These are phyloP conservation scores for Petunia axillaris DNA, from an alignment of 257 asterid genomes.

Conservation along the genomic window DNA sequence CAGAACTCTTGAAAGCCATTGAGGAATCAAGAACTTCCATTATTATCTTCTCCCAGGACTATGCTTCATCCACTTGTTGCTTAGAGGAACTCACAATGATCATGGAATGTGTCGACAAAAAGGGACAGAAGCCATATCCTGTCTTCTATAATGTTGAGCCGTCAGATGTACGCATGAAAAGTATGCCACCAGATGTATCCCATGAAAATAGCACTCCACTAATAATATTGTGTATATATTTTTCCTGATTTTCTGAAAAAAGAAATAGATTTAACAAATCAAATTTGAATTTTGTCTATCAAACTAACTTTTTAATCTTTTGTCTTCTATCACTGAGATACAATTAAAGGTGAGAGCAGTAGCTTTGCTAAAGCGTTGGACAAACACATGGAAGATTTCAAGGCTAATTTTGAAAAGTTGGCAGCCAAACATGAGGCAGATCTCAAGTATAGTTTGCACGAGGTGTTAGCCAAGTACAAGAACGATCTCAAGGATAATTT, in stretches of 20 bases:
- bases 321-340: too few species aligned
- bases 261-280: too few species aligned
- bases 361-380: not conserved
- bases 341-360: not conserved
- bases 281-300: too few species aligned
- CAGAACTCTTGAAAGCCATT: not conserved
- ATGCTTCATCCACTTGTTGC: slow-evolving; percentile 10
- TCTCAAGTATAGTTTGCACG: not conserved
- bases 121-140: not conserved
- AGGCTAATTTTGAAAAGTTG: not conserved
- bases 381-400: not conserved
- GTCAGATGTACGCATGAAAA: not conserved
- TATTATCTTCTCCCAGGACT: slow-evolving; percentile 7
- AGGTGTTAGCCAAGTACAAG: not conserved
- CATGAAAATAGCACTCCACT: too few species aligned
- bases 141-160: not conserved
- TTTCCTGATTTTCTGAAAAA: too few species aligned
- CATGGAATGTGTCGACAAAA: not conserved
- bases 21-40: slow-evolving; percentile 4
- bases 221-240: too few species aligned
- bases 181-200: too few species aligned
- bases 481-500: not conserved
- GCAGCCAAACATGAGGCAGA: not conserved
- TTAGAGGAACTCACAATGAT: not conserved
- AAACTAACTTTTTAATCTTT: too few species aligned